Base-by-base conservation (phyloP, 2,329 filamentous ascomycete species). In the Sphaerostilbella broomeana region DNA sequence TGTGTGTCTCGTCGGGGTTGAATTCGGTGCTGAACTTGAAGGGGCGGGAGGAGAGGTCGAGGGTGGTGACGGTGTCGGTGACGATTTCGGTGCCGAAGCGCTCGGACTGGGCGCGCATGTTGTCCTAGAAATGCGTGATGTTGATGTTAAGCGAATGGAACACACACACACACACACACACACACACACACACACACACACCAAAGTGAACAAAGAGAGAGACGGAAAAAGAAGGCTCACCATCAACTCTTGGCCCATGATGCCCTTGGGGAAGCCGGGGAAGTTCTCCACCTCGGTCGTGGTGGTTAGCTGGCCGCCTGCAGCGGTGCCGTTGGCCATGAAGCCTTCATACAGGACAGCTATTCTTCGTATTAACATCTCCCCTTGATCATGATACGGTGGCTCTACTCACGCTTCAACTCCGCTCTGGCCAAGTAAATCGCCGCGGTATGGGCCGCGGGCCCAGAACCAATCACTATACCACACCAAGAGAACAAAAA, bases 241-340 rank as follows among this genome's bases (percentile, higher is more conserved):
- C 92, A 98, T 98, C 51, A 98, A 72, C 57, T 87, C 83, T 41
- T 76, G 67, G 51, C 92, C 92, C 66, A 87, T 84, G 61, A 98
- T 88, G 48, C 83, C 85, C 54, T 86, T 77, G 56, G 86, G 84
- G 70, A 97, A 98, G 33, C 92, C 92, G 18, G 92, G 92, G 67
- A 84, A 98, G 76, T 98, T 98, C 73, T 98, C 92, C 44, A 98
- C 81, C 52, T 98, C 94, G 56, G 94, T 97, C 40, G 92, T 98
- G 18, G 94, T 98, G 40, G 94, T 98, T 52, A 98, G 75, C 73
- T 98, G 92, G 42, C 92, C 92, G 52, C 92, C 92, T 30, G 92
- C 87, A 6, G 92, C 92, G 55, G 94, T 94, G 57, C 90, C 92
- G 59, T 95, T 92, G 55, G 92, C 92, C 63, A 98, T 81, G 76